Conservation (phyloP, 2,329 filamentous ascomycete genomes). For the Cercospora canescens region DNA sequence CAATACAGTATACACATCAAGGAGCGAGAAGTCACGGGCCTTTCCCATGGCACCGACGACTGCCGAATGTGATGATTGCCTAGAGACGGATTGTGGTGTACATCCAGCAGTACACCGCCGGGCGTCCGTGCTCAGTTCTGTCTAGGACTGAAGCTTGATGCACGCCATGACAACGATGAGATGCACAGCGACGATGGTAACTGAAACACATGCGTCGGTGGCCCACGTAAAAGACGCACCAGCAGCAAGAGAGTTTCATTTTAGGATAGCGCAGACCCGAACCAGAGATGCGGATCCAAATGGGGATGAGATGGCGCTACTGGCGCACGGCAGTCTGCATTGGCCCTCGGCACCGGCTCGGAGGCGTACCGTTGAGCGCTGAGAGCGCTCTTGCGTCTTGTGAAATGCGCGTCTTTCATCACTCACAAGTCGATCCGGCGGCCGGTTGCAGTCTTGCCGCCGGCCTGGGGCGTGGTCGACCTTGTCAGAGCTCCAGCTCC, state of each 20-base stretch:
- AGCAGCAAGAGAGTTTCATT: not conserved
- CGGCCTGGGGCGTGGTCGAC: not conserved
- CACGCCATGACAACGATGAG: not conserved
- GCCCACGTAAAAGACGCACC: not conserved
- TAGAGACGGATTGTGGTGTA: not conserved
- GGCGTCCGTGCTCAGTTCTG: not conserved
- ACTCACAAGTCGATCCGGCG: not conserved
- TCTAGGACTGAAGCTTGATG: not conserved
- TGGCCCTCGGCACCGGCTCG: not conserved
- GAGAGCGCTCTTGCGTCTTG: not conserved
- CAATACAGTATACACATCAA: no score
- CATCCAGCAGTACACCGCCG: not conserved
- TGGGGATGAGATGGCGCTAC: not conserved
- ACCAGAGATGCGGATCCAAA: constrained; percentile 4
- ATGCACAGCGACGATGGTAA: not conserved
- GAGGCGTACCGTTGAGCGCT: not conserved
- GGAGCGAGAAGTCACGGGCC: not conserved
- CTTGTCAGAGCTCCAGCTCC: not conserved
- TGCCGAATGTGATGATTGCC: not conserved
- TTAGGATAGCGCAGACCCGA: constrained; percentile 4
- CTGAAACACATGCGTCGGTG: constrained; percentile 12
- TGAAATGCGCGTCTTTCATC: not conserved
- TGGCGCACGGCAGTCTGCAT: constrained; percentile 10
- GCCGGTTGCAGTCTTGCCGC: not conserved
- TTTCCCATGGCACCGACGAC: not conserved